Base-by-base conservation (phyloP, 129 eudicot species). In the Lonicera japonica region DNA sequence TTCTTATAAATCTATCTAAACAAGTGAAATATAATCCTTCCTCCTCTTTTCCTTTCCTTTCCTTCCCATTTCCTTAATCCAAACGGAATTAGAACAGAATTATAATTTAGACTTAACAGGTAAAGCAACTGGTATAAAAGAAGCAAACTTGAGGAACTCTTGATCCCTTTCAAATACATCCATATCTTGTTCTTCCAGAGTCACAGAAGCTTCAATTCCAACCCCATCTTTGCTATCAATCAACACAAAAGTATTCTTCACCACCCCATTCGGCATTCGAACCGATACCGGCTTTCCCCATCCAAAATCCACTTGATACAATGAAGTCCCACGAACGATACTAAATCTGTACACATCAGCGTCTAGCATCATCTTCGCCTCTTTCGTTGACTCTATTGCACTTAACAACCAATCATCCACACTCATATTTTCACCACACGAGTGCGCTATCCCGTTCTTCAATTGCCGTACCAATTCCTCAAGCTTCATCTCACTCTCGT, bases 281-380 rank as follows among this genome's bases (percentile, higher is more conserved):
- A 58, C 61, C 12, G 18, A 54, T 0, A 64, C 34, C 4, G 80
- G 80, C 65, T n/a, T 75, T 16, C 80, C 80, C 74, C 80, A 63
- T 25, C 80, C 80, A 39, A 75, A 75, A 57, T 75, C 75, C 25
- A 75, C 52, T 25, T 68, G 60, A 21, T 75, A 68, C 4, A 69
- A 22, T 0, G 75, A 61, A 63, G 23, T 53, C 11, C 45, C 11
- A 19, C 64, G 57, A 36, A 69, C 23, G 43, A 61, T 72, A 15
- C 58, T 41, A 21, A 24, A 64, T 8, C 36, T 17, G 17, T 56
- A 58, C 13, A 24, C 0, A 25, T 15, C 47, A 21, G 20, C 16
- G 53, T 65, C 36, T 20, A 34, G 20, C 18, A 52, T 2, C 59
- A 8, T 65, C 25, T 43, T 43, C 12, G 17, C 21, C 22, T 18